phyloP scores from a whole-genome alignment of 306 rosid genomes.

The Canavalia gladiata region DNA sequence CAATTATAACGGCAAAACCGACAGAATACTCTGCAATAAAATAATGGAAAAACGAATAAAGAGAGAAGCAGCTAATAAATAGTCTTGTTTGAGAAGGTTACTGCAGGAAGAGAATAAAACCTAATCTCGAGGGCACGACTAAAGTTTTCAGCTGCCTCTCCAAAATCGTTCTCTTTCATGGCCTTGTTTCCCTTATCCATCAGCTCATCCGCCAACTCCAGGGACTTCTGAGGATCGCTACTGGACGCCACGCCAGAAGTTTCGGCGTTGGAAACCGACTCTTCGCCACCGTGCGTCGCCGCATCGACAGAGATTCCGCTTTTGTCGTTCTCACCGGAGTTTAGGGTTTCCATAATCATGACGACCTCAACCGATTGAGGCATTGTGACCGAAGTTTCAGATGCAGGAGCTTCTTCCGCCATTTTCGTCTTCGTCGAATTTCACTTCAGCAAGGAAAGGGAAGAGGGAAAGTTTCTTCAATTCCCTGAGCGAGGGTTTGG shows the following conservation, averaged over 20 bases:
- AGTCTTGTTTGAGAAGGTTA: background rate
- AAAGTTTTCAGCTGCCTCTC: slow-evolving; percentile 82
- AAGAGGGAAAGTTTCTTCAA: background rate
- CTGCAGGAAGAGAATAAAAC: slow-evolving; percentile 51
- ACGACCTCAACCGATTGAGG: slow-evolving; percentile 42
- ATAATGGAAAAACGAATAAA: background rate
- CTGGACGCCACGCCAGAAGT: slow-evolving; percentile 57
- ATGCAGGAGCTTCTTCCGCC: slow-evolving; percentile 72
- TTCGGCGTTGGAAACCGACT: slow-evolving; percentile 64
- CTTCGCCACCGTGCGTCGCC: slow-evolving; percentile 52
- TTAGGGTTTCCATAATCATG: slow-evolving; percentile 52
- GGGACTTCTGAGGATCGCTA: slow-evolving; percentile 58
- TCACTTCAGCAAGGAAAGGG: slow-evolving; percentile 18
- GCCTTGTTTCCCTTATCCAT: slow-evolving; percentile 77
- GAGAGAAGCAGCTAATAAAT: slow-evolving; percentile 14
- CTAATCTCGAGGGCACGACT: slow-evolving; percentile 97
- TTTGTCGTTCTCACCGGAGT: slow-evolving; percentile 45
- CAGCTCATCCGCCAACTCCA: slow-evolving; percentile 70
- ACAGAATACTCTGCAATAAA: background rate
- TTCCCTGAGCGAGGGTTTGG: slow-evolving; percentile 38
- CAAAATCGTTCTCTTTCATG: slow-evolving; percentile 71
- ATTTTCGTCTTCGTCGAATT: slow-evolving; percentile 45
- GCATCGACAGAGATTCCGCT: slow-evolving; percentile 57
- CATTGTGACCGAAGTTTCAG: slow-evolving; percentile 58
- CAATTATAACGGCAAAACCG: background rate